These are phyloP conservation scores for Trichoderma sp. DNA, from an alignment of 2,329 filamentous ascomycete genomes.

Conservation along the genomic window DNA sequence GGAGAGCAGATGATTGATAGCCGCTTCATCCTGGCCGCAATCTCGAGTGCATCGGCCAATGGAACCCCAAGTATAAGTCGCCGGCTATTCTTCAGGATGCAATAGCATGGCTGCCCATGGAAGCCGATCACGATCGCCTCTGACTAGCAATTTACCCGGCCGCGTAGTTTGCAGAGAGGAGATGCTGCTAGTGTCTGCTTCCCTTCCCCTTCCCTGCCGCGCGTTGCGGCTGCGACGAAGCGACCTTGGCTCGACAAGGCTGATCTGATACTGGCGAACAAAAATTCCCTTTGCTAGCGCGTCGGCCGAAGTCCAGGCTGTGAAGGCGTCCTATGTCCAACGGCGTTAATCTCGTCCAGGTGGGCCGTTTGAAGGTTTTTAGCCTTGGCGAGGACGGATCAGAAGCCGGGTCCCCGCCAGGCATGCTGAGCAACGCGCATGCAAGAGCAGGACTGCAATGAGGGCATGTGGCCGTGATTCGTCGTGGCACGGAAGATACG, in stretches of 20 bases:
- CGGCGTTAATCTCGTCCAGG: slow-evolving; percentile 18
- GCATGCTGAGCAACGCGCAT: not conserved
- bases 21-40: not conserved
- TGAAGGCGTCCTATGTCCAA: not conserved
- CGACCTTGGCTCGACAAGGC: not conserved
- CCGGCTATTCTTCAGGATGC: not conserved
- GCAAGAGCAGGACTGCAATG: not conserved
- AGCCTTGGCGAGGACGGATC: slow-evolving; percentile 24
- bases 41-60: not conserved
- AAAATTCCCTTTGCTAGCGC: slow-evolving; percentile 17
- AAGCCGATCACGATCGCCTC: slow-evolving; percentile 8
- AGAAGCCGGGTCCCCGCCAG: slow-evolving; percentile 14
- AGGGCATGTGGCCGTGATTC: not conserved
- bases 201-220: not conserved
- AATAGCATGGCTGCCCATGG: not conserved
- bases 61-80: not conserved
- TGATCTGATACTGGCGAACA: slow-evolving; percentile 17
- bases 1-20: not conserved
- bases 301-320: slow-evolving; percentile 3
- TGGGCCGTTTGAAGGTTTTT: slow-evolving; percentile 24
- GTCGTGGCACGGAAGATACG: slow-evolving; percentile 1
- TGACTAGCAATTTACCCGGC: not conserved
- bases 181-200: not conserved
- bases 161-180: slow-evolving; percentile 2
- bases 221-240: not conserved